A percentile compares a stretch with the other conserved stretches of the same genome.
These are phyloP conservation scores for Leccinum barrowsii DNA, from an alignment of 768 basidiomycete species.

Conservation along the genomic window DNA sequence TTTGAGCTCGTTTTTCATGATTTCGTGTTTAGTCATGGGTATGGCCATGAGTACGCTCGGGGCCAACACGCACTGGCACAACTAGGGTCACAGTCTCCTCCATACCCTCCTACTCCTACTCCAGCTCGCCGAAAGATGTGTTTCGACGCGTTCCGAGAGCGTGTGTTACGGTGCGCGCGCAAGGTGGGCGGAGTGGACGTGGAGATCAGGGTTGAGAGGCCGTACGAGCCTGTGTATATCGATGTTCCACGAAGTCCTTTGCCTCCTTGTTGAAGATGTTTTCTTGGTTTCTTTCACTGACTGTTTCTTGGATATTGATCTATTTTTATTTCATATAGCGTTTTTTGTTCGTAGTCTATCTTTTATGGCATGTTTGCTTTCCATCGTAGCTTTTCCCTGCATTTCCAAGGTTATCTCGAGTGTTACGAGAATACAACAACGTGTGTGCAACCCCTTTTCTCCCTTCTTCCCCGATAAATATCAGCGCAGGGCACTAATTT, in stretches of 20 bases:
- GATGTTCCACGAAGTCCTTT: conserved; percentile 1
- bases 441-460: not conserved
- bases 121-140: conserved; percentile 2
- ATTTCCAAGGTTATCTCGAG: not conserved
- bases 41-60: not conserved
- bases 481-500: not conserved
- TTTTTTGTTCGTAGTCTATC: not conserved
- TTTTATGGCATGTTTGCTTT: not conserved
- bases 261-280: not conserved
- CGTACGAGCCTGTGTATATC: conserved; percentile 26
- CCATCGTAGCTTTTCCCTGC: not conserved
- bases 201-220: conserved; percentile 23
- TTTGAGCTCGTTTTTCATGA: conserved; percentile 27
- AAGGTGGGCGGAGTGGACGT: conserved; percentile 20
- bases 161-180: conserved; percentile 20
- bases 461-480: not conserved
- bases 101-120: not conserved
- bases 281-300: not conserved
- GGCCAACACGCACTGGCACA: not conserved
- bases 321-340: not conserved
- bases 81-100: not conserved
- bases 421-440: not conserved
- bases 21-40: conserved; percentile 11
- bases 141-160: conserved; percentile 20
- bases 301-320: not conserved